Evolutionary conservation across 106 monocot genomes (phyloP).

Genomic region (Allium sativum): DNA sequence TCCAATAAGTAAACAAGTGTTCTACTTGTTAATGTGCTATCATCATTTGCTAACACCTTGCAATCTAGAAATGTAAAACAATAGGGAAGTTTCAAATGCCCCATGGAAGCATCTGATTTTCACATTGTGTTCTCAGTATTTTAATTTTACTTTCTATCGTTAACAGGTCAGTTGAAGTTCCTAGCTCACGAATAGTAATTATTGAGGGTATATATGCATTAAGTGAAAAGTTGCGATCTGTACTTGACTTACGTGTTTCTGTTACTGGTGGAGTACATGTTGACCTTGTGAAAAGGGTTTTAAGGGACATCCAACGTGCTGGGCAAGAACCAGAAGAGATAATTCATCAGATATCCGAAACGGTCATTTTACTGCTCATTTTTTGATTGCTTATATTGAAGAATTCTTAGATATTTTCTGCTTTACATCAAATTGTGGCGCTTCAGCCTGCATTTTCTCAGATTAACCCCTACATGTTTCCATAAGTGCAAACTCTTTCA

Average conservation of each 20-base stretch:
- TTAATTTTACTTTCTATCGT: not conserved
- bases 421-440: not conserved
- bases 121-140: not conserved
- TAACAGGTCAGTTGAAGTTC: slow-evolving; percentile 79
- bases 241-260: slow-evolving; percentile 89
- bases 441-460: too few relatives aligned
- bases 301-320: slow-evolving; percentile 96
- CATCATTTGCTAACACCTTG: too few relatives aligned
- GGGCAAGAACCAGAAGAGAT: slow-evolving; percentile 98
- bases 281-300: slow-evolving; percentile 96
- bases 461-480: too few relatives aligned
- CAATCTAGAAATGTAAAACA: too few relatives aligned
- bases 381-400: too few relatives aligned
- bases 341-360: slow-evolving; percentile 96
- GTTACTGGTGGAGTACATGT: slow-evolving; percentile 97
- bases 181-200: slow-evolving; percentile 77
- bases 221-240: slow-evolving; percentile 72
- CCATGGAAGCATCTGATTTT: too few relatives aligned
- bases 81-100: too few relatives aligned
- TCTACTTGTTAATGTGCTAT: too few relatives aligned
- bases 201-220: slow-evolving; percentile 98
- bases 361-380: slow-evolving; percentile 36
- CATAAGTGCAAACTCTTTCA: not conserved
- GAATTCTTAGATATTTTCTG: too few relatives aligned
- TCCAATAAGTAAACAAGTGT: too few relatives aligned